These are phyloP conservation scores for Chalaropsis ovoidea DNA, from an alignment of 2,329 filamentous ascomycete species.

Conservation along the genomic window DNA sequence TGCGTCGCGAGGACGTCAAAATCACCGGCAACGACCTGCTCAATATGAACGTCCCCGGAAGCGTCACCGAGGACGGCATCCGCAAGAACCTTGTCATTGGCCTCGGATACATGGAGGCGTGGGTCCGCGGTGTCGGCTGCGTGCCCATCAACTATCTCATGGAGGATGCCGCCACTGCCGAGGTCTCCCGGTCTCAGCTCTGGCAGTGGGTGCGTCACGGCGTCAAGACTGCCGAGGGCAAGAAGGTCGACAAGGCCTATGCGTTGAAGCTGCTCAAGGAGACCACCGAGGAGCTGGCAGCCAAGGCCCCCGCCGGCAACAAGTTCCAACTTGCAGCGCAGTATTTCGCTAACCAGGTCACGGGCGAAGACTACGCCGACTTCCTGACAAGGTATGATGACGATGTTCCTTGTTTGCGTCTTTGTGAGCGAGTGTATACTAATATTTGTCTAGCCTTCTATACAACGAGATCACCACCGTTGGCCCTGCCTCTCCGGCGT, in stretches of 20 bases:
- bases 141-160: constrained; percentile 97
- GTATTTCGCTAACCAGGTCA: constrained; percentile 88
- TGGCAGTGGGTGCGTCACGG: constrained; percentile 86
- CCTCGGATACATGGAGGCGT: constrained; percentile 96
- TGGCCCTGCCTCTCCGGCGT: constrained; percentile 49
- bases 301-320: constrained; percentile 73
- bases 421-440: constrained; percentile 21
- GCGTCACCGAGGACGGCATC: constrained; percentile 88
- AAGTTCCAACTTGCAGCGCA: constrained; percentile 84
- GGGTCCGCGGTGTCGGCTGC: constrained; percentile 88
- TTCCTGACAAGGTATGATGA: constrained; percentile 83
- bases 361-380: constrained; percentile 94
- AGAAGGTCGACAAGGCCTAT: constrained; percentile 87
- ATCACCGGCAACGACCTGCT: constrained; percentile 82
- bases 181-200: constrained; percentile 86
- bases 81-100: constrained; percentile 96
- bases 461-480: constrained; percentile 81
- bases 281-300: constrained; percentile 63
- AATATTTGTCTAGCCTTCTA: constrained; percentile 48
- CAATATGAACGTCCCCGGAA: constrained; percentile 95
- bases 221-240: constrained; percentile 71
- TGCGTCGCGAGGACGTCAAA: constrained; percentile 78
- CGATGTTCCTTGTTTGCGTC: constrained; percentile 34
- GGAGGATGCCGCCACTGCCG: constrained; percentile 96
- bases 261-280: constrained; percentile 78